Evolutionary conservation across 2,329 filamentous ascomycete genomes (phyloP).

Genomic region (Penicillium hesseltinei): DNA sequence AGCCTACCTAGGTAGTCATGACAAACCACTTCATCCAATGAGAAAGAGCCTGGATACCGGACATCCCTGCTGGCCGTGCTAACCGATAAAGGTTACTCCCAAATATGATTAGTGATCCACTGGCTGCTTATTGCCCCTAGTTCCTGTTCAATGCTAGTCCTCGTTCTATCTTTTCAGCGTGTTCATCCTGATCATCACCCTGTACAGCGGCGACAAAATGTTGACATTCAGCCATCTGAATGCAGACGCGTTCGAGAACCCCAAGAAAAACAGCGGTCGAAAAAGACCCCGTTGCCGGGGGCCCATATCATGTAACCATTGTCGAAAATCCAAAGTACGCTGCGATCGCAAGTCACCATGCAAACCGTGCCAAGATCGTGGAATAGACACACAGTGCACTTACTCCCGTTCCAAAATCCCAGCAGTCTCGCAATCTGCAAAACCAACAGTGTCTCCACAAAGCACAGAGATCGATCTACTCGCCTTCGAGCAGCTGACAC

Average conservation of each 20-base stretch:
- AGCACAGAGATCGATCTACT: neutral
- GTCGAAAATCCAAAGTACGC: slow-evolving; percentile 4
- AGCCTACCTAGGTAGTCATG: too few relatives aligned
- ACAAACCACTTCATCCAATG: too few relatives aligned
- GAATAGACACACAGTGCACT: neutral
- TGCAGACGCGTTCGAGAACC: slow-evolving; percentile 1
- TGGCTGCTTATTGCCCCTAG: too few relatives aligned
- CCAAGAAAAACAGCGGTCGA: slow-evolving; percentile 6
- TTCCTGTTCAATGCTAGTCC: neutral
- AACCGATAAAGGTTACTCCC: too few relatives aligned
- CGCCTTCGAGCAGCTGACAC: neutral
- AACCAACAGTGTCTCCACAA: neutral
- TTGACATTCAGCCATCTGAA: neutral
- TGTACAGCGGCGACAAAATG: neutral
- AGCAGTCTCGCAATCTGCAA: neutral
- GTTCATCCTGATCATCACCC: neutral
- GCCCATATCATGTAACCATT: neutral
- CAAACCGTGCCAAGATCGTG: slow-evolving; percentile 8
- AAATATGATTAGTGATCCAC: too few relatives aligned
- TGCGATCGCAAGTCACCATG: slow-evolving; percentile 9
- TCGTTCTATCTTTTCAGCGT: neutral
- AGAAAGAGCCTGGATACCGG: too few relatives aligned
- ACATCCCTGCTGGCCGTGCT: too few relatives aligned
- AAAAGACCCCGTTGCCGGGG: slow-evolving; percentile 2
- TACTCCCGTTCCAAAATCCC: neutral